Conservation (phyloP, 164 flowering plant genomes). For the Magnolia changhungtana region DNA sequence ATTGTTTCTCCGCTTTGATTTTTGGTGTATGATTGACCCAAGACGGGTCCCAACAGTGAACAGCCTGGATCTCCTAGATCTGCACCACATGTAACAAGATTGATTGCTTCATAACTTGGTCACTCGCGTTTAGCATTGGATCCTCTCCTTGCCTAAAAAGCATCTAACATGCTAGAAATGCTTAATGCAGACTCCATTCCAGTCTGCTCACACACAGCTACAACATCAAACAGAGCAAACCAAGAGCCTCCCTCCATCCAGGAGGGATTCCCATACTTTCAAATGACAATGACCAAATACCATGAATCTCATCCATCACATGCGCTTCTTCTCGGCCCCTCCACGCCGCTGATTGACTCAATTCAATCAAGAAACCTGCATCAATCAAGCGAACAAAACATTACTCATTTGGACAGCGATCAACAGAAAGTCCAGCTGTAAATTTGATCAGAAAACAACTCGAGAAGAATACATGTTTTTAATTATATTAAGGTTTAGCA, state of each 20-base stretch:
- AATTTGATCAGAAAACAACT: too few species aligned
- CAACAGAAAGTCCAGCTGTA: too few species aligned
- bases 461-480: too few species aligned
- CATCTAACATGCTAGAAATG: neutral
- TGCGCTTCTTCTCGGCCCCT: neutral
- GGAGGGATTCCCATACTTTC: slow-evolving; percentile 16
- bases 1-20: neutral
- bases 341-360: neutral
- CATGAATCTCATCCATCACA: slow-evolving; percentile 1
- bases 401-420: neutral
- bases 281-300: slow-evolving; percentile 1
- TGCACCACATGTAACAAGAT: neutral
- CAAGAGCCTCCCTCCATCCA: slow-evolving; percentile 14
- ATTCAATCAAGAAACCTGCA: slow-evolving; percentile 21
- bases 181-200: slow-evolving; percentile 23
- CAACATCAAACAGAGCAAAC: slow-evolving; percentile 23
- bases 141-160: neutral
- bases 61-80: neutral
- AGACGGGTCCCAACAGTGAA: neutral
- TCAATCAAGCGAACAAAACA: neutral
- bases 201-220: slow-evolving; percentile 24
- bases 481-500: too few species aligned
- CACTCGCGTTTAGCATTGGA: neutral
- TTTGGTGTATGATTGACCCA: neutral
- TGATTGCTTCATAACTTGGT: neutral